A percentile compares a stretch with the other conserved stretches of the same genome.
These are phyloP conservation scores for Verticillium tricorpus DNA, from an alignment of 2,329 filamentous ascomycete genomes.

Conservation along the genomic window DNA sequence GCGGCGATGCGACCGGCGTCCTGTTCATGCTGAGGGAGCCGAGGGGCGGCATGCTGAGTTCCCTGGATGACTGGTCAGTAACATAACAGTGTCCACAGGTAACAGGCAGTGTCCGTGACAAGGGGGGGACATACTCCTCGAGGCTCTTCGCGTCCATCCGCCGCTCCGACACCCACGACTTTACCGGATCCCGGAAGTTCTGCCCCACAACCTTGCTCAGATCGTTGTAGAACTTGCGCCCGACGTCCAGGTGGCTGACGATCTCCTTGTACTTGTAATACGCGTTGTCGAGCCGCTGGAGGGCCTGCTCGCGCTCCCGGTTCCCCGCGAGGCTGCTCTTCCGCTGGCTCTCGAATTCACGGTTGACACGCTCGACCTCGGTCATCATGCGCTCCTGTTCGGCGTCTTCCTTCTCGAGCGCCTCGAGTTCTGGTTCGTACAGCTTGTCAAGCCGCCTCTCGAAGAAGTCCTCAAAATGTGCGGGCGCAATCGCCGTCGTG, in stretches of 20 bases:
- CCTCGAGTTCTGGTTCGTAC: conserved; percentile 74
- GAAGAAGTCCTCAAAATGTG: conserved; percentile 90
- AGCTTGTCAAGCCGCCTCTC: conserved; percentile 69
- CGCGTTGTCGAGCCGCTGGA: conserved; percentile 85
- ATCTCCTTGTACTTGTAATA: conserved; percentile 98
- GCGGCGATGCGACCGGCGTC: conserved; percentile 19
- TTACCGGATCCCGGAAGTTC: conserved; percentile 73
- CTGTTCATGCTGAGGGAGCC: conserved; percentile 36
- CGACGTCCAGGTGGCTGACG: conserved; percentile 83
- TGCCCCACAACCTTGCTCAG: conserved; percentile 77
- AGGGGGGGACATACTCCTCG: conserved; percentile 58
- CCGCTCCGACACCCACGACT: conserved; percentile 74
- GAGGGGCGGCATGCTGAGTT: conserved; percentile 47
- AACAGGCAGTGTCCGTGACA: too few relatives aligned
- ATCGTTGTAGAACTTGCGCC: conserved; percentile 96
- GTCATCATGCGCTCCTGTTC: conserved; percentile 71
- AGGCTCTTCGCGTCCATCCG: conserved; percentile 75
- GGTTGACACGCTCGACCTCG: conserved; percentile 70
- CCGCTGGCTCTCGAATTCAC: conserved; percentile 69
- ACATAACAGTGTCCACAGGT: too few relatives aligned
- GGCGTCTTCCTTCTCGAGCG: conserved; percentile 63
- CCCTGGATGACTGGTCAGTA: conserved; percentile 25
- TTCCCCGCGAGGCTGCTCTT: conserved; percentile 61
- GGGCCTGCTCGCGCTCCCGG: conserved; percentile 73
- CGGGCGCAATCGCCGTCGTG: conserved; percentile 76